Base-by-base conservation (phyloP, 805 yeast genomes). In the Metschnikowia picachoensis region DNA sequence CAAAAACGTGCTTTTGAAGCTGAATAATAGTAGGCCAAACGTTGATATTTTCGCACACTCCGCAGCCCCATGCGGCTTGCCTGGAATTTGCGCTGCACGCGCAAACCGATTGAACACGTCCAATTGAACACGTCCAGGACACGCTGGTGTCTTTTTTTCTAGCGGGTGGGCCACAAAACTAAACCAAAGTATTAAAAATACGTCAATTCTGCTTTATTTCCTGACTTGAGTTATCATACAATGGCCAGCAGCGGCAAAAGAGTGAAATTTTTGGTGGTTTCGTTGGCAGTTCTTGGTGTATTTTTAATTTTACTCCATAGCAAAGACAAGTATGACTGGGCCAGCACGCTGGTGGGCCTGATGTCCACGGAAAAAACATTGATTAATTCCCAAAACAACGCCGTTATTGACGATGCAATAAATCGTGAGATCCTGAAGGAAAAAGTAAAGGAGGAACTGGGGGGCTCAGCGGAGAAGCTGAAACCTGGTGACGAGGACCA, bases 361-460 rank as follows among this genome's bases (percentile, higher is more conserved):
- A 32, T 38, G 10, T 28, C 41, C 28, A 40, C 44, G 9, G 57
- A 43, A 29, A 67, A 61, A 41, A 55, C 52, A 15, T 48, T 71
- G 39, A 57, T 68, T n/a, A 67, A 66, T 44, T 57, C 70, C 10
- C 51, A 55, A 16, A 67, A 67, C 51, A 64, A 70, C 50, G 75
- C 57, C 41, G 59, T 62, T 39, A 40, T 56, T n/a, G 75, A 72
- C 45, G 73, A 59, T 35, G 73, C 70, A 16, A 70, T 72, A 44
- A 71, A 71, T 51, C 46, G 63, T 41, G 68, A 68, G 36, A 68
- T 70, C 35, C 60, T 63, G 17, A 65, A 64, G 12, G 51, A 50
- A 25, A 50, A 51, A 20, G 46, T 48, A 7, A 52, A 49, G 13
- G 50, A 39, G 17, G 51, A 47, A 15, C 43, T 49, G 29, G 44